Evolutionary conservation across 768 basidiomycete genomes (phyloP).

Genomic region (Tricholoma sp.): DNA sequence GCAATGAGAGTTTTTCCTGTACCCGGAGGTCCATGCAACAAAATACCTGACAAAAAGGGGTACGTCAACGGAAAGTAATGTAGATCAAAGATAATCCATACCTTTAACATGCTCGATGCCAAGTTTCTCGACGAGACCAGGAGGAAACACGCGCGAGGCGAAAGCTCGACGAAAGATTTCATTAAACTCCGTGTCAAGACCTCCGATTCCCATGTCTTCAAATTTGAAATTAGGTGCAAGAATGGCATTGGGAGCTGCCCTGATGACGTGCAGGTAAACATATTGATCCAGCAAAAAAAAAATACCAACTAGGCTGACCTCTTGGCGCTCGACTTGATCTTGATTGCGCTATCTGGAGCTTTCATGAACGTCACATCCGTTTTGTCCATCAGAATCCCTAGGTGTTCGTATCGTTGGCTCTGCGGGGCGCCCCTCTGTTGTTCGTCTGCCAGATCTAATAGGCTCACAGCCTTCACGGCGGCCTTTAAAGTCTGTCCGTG

Average conservation of each 20-base stretch:
- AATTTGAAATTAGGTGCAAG: slow-evolving; percentile 99
- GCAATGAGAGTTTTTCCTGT: slow-evolving; percentile 99
- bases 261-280: slow-evolving; percentile 21
- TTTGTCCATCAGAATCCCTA: slow-evolving; percentile 83
- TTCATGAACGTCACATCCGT: slow-evolving; percentile 92
- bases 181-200: slow-evolving; percentile 90
- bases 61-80: not conserved
- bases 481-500: slow-evolving; percentile 81
- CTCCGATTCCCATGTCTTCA: slow-evolving; percentile 99
- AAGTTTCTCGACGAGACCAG: slow-evolving; percentile 92
- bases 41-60: slow-evolving; percentile 55
- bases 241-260: slow-evolving; percentile 90
- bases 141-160: slow-evolving; percentile 97
- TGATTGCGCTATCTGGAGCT: slow-evolving; percentile 74
- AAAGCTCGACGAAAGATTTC: slow-evolving; percentile 98
- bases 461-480: slow-evolving; percentile 51
- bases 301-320: slow-evolving; percentile 45
- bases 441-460: slow-evolving; percentile 58
- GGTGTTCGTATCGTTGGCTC: slow-evolving; percentile 27
- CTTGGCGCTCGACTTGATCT: slow-evolving; percentile 87
- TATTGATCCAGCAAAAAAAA: not conserved
- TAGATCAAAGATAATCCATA: slow-evolving; percentile 19
- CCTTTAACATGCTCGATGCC: slow-evolving; percentile 99
- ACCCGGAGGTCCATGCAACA: slow-evolving; percentile 94
- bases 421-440: slow-evolving; percentile 41